These are phyloP conservation scores for Stramenopiles sp. DNA, from an alignment of 352 stramenopile species.

Conservation along the genomic window DNA sequence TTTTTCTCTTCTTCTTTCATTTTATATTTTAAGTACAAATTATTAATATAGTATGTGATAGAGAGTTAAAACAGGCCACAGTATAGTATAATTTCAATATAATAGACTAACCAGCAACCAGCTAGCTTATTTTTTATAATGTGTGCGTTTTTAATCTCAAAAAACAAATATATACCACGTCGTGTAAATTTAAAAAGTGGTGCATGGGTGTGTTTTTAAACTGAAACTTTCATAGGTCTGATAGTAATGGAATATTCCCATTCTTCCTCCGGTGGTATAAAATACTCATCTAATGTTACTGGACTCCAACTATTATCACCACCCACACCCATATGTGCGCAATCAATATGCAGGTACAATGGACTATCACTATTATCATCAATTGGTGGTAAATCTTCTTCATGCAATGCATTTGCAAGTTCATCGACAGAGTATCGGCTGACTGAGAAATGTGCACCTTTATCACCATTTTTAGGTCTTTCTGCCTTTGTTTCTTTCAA, in stretches of 20 bases:
- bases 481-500: slow-evolving; percentile 14
- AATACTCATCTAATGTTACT: not conserved
- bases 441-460: not conserved
- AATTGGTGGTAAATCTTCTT: slow-evolving; percentile 18
- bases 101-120: too few species aligned
- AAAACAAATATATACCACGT: too few species aligned
- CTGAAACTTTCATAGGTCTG: not conserved
- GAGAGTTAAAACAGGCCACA: too few species aligned
- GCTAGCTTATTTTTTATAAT: too few species aligned
- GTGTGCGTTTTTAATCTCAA: too few species aligned
- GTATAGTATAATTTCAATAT: too few species aligned
- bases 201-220: too few species aligned
- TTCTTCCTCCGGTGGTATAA: not conserved
- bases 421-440: slow-evolving; percentile 19
- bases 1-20: too few species aligned
- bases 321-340: slow-evolving; percentile 23
- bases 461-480: slow-evolving; percentile 9
- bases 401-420: slow-evolving; percentile 17
- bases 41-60: too few species aligned
- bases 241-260: not conserved
- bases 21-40: too few species aligned
- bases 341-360: slow-evolving; percentile 23
- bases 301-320: slow-evolving; percentile 24
- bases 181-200: too few species aligned
- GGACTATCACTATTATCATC: not conserved